A percentile compares a stretch with the other conserved stretches of the same genome.
phyloP scores from a whole-genome alignment of 2,329 filamentous ascomycete genomes.

The Corinectria fuckeliana region DNA sequence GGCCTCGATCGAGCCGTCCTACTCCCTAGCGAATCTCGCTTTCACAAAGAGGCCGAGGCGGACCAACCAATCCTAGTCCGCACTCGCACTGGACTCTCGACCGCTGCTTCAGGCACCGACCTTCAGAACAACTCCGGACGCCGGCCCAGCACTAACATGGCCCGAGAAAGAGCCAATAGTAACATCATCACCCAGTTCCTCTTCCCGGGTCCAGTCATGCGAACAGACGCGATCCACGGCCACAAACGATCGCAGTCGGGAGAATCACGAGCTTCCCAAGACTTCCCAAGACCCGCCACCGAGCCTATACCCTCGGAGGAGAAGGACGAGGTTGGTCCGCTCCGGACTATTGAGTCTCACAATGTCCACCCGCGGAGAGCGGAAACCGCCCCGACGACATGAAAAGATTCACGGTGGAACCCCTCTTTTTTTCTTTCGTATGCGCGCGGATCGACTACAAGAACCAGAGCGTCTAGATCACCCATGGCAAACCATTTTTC shows the following conservation, averaged over 20 bases:
- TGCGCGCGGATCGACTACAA: neutral
- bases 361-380: slow-evolving; percentile 36
- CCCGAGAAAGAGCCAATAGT: slow-evolving; percentile 46
- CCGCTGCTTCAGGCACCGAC: slow-evolving; percentile 40
- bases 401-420: slow-evolving; percentile 24
- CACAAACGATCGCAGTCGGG: slow-evolving; percentile 40
- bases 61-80: slow-evolving; percentile 49
- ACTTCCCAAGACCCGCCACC: slow-evolving; percentile 34
- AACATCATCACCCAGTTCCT: slow-evolving; percentile 55
- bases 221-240: slow-evolving; percentile 38
- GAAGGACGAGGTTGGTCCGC: slow-evolving; percentile 34
- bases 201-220: slow-evolving; percentile 54
- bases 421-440: neutral
- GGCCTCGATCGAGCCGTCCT: slow-evolving; percentile 68
- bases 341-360: slow-evolving; percentile 35
- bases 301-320: slow-evolving; percentile 39
- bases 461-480: neutral
- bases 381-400: slow-evolving; percentile 36
- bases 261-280: slow-evolving; percentile 35
- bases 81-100: slow-evolving; percentile 45
- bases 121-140: slow-evolving; percentile 34
- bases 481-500: neutral
- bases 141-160: slow-evolving; percentile 48
- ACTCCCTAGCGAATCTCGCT: slow-evolving; percentile 62
- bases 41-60: slow-evolving; percentile 59